Evolutionary conservation across 1,139 yeast species (phyloP).

Genomic region (Geotrichum citri-aurantii): DNA sequence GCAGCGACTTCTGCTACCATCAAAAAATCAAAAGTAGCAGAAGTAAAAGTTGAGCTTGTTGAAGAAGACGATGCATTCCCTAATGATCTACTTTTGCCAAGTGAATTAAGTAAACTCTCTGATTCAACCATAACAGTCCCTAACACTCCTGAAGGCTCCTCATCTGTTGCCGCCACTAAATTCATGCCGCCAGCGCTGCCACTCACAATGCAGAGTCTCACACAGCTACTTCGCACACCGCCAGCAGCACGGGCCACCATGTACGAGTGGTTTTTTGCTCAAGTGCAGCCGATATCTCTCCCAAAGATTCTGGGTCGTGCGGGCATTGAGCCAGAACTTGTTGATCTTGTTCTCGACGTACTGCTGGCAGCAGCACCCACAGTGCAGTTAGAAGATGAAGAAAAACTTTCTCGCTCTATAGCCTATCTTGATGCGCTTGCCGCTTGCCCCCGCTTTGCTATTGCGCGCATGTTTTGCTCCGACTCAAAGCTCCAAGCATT

Average conservation of each 20-base stretch:
- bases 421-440: constrained; percentile 17
- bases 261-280: constrained; percentile 40
- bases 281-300: constrained; percentile 28
- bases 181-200: constrained; percentile 19
- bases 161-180: too few species aligned
- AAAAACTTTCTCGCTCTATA: constrained; percentile 12
- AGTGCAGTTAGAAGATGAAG: constrained; percentile 11
- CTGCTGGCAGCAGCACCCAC: constrained; percentile 22
- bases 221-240: constrained; percentile 24
- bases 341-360: constrained; percentile 50
- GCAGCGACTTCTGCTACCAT: constrained; percentile 11
- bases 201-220: constrained; percentile 25
- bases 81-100: neutral
- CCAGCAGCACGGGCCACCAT: constrained; percentile 32
- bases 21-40: constrained; percentile 20
- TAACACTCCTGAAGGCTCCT: neutral
- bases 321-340: constrained; percentile 55
- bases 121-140: neutral
- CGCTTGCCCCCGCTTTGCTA: constrained; percentile 19
- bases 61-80: constrained; percentile 15
- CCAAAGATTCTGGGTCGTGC: constrained; percentile 39
- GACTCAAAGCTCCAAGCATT: constrained; percentile 1
- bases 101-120: neutral
- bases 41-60: constrained; percentile 18
- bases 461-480: constrained; percentile 20